Conservation (phyloP, 805 yeast species). For the Starmerella riodocensis region DNA sequence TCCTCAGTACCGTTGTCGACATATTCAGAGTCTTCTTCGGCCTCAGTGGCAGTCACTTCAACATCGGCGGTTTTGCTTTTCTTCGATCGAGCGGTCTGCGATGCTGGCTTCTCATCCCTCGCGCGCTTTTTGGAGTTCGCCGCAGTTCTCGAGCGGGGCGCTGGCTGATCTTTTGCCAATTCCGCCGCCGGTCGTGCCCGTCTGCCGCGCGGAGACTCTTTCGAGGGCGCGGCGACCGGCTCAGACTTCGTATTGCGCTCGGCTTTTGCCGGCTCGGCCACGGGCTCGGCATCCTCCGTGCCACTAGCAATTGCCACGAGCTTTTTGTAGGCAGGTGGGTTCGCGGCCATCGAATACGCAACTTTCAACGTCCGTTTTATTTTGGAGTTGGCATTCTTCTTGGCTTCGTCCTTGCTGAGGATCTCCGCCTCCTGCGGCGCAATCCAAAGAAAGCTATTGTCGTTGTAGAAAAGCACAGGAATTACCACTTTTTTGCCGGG, state of each 20-base stretch:
- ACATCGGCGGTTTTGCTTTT: not conserved
- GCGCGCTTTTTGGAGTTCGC: not conserved
- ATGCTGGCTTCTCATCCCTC: not conserved
- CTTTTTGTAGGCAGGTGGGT: slow-evolving; percentile 19
- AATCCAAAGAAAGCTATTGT: slow-evolving; percentile 59
- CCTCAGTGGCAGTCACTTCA: not conserved
- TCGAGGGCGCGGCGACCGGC: too few relatives aligned
- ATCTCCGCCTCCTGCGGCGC: slow-evolving; percentile 23
- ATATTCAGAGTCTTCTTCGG: slow-evolving; percentile 14
- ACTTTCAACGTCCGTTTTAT: slow-evolving; percentile 16
- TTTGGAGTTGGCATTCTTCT: slow-evolving; percentile 15
- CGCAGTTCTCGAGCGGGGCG: not conserved
- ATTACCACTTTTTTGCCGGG: slow-evolving; percentile 33
- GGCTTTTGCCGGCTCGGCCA: not conserved
- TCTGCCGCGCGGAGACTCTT: not conserved
- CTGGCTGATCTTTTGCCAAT: slow-evolving; percentile 19
- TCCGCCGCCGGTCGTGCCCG: slow-evolving; percentile 6
- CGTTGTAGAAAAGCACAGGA: slow-evolving; percentile 55
- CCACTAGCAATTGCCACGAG: slow-evolving; percentile 5
- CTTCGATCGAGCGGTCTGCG: not conserved
- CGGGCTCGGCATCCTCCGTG: not conserved
- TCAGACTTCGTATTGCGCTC: not conserved
- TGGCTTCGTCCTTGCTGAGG: slow-evolving; percentile 15
- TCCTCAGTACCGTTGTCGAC: slow-evolving; percentile 11
- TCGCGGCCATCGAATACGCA: slow-evolving; percentile 21